Percentiles rank a stretch among this genome's conserved stretches.
phyloP scores from a whole-genome alignment of 129 eudicot species.

The Tagetes erecta region DNA sequence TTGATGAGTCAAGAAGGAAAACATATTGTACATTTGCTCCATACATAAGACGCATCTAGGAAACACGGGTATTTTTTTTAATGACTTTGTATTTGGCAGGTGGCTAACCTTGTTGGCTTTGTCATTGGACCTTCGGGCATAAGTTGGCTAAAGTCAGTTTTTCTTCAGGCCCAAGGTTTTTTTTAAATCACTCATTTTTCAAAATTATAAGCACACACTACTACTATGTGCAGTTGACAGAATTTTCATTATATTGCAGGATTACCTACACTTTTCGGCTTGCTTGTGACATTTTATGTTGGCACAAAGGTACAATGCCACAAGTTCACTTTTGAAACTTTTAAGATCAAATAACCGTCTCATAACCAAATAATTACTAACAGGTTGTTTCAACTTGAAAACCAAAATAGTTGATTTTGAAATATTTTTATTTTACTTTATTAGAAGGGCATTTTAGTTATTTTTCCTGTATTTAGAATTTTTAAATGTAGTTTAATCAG shows the following conservation, averaged over 20 bases:
- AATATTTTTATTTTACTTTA: not conserved
- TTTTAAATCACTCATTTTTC: conserved; percentile 13
- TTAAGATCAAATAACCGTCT: not conserved
- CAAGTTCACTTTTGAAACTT: not conserved
- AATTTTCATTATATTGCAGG: conserved; percentile 44
- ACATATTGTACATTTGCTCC: not conserved
- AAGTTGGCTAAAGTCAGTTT: conserved; percentile 66
- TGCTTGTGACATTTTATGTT: conserved; percentile 69
- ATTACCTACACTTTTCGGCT: conserved; percentile 59
- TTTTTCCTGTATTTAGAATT: not conserved
- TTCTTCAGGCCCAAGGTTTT: conserved; percentile 67
- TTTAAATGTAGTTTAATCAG: not conserved
- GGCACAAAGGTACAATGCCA: conserved; percentile 72
- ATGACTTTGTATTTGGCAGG: conserved; percentile 45
- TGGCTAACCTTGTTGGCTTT: conserved; percentile 95
- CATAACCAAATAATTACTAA: not conserved
- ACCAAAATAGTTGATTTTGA: not conserved
- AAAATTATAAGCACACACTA: conserved; percentile 1
- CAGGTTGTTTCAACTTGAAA: not conserved
- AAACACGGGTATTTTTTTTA: too few relatives aligned
- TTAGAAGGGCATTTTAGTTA: conserved; percentile 2
- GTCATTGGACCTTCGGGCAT: conserved; percentile 96
- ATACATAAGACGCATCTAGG: not conserved
- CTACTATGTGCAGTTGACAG: conserved; percentile 10
- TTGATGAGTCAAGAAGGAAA: not conserved